Evolutionary conservation across 805 yeast species (phyloP).

Genomic region (Hanseniaspora lachancei): DNA sequence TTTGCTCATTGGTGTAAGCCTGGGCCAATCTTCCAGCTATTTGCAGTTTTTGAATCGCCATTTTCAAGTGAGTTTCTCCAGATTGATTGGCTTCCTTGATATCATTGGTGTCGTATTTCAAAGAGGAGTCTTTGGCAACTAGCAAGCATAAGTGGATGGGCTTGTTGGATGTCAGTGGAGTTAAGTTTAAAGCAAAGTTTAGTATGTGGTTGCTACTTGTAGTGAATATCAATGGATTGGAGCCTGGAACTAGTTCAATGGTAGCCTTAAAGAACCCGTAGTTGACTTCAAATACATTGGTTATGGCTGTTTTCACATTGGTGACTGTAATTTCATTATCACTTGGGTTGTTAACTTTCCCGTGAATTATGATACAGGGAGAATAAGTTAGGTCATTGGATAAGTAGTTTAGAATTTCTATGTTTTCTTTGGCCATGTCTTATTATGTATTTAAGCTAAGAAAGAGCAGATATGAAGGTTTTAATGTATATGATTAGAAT

Average conservation of each 20-base stretch:
- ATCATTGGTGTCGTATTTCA: conserved; percentile 44
- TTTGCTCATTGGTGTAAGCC: conserved; percentile 82
- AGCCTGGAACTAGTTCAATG: conserved; percentile 57
- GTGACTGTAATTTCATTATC: conserved; percentile 20
- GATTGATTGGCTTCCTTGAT: conserved; percentile 27
- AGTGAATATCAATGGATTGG: conserved; percentile 40
- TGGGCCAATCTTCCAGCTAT: conserved; percentile 82
- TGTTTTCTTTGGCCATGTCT: not conserved
- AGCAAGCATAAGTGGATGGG: conserved; percentile 73
- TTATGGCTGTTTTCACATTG: conserved; percentile 29
- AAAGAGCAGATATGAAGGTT: too few relatives aligned
- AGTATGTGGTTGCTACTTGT: conserved; percentile 29
- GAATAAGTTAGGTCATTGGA: conserved; percentile 31
- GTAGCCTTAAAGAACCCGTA: conserved; percentile 62
- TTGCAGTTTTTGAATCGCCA: conserved; percentile 61
- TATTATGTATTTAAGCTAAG: not conserved
- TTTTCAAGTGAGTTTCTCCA: conserved; percentile 55
- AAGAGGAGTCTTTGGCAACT: conserved; percentile 63
- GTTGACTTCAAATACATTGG: conserved; percentile 57
- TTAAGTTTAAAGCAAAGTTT: conserved; percentile 33
- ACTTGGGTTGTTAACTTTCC: conserved; percentile 25
- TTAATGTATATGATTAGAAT: not conserved
- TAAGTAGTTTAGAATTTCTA: conserved; percentile 26
- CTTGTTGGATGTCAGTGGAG: conserved; percentile 49
- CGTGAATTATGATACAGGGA: conserved; percentile 40